Evolutionary conservation across 192 early-diverging fungal genomes (phyloP), one percentile per base, ranked within the genome.

Genomic region (Phycomyces nitens): DNA sequence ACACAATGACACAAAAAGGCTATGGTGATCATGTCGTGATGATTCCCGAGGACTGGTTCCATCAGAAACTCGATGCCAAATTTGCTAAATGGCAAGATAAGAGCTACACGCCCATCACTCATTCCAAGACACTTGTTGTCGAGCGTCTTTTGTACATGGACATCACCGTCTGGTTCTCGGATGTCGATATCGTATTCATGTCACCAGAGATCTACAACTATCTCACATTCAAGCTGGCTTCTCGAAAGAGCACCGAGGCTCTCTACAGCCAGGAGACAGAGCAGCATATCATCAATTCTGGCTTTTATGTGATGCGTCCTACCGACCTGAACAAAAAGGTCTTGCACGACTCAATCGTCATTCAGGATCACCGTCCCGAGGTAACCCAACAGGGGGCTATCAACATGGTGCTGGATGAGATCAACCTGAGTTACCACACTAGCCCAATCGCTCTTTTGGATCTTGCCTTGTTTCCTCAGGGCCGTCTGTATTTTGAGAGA

Each of bases 171-270:
- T 71, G 68, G 69, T 76, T 76, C 38, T 68, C 65, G 12, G 74
- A 76, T 59, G 74, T 76, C 2, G 74, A 76, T 60, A 76, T 76
- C 24, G 74, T 76, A n/a, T 65, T 76, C n/a, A 64, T 60, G 14
- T 62, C 47, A 10, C 50, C 68, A 11, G 21, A 50, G n/a, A 71
- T 76, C 34, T 71, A 60, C 58, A 55, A 68, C 12, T 71, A 71
- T 57, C 22, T 70, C 14, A 53, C 59, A 3, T 61, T 60, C 47
- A 70, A 71, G 23, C 43, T 76, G 44, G 51, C 66, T 40, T 53
- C 60, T 22, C 42, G 61, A 6, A 57, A 66, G 38, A 9, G 23
- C 3, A 71, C 69, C 2, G 69, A 76, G 22, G 39, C 61, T n/a
- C 23, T 71, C 41, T 76, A 68, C 21, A 59, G 57, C n/a, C 65